Evolutionary conservation across 208 protist genomes (phyloP).

Genomic region (Kentomonas sorsogonicus): DNA sequence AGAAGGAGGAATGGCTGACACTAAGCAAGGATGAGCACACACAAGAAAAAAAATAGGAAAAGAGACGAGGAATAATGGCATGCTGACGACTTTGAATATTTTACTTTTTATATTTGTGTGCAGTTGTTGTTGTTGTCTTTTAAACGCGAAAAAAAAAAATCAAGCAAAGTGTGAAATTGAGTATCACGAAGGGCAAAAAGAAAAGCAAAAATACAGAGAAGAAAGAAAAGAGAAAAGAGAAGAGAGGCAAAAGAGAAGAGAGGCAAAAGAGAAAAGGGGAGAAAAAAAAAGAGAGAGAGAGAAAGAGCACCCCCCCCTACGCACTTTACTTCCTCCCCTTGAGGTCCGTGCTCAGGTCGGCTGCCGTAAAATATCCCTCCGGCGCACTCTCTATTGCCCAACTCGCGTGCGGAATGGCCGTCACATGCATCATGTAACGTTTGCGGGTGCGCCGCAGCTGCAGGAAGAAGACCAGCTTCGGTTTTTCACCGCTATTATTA

Average conservation of each 20-base stretch:
- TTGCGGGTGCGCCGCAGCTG: conserved; percentile 79
- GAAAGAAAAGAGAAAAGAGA: conserved; percentile 10
- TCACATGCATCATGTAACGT: conserved; percentile 87
- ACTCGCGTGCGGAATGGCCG: conserved; percentile 55
- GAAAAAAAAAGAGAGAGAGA: conserved; percentile 7
- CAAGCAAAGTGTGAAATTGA: not conserved
- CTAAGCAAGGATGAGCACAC: not conserved
- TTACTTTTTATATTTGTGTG: conserved; percentile 2
- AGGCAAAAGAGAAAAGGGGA: not conserved
- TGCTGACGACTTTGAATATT: too few relatives aligned
- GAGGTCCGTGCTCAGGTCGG: conserved; percentile 67
- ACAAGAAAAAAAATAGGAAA: not conserved
- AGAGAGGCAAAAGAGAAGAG: not conserved
- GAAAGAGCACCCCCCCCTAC: not conserved
- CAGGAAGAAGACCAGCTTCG: conserved; percentile 76
- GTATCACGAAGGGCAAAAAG: not conserved
- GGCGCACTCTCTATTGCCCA: conserved; percentile 64
- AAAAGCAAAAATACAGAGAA: conserved; percentile 3
- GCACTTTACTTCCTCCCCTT: not conserved
- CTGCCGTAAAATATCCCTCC: conserved; percentile 74
- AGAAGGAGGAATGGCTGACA: not conserved
- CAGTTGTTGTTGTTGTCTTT: not conserved
- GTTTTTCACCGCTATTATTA: conserved; percentile 31
- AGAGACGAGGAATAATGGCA: too few relatives aligned
- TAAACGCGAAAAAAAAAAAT: not conserved